Conservation (phyloP, 129 eudicot genomes). For the Helianthus annuus region HanXRQr2.0-SUNRISE NC_035438.2:6061485-6061984, state of each 20-base stretch:
- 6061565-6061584: slow-evolving; percentile 23
- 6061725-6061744: slow-evolving; percentile 2
- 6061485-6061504: neutral
- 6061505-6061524: slow-evolving; percentile 17
- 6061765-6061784: slow-evolving; percentile 19
- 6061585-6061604: slow-evolving; percentile 19
- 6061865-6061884: slow-evolving; percentile 18
- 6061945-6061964: slow-evolving; percentile 19
- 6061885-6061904: neutral
- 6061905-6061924: neutral
- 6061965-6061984: no score
- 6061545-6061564: slow-evolving; percentile 3
- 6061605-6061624: slow-evolving; percentile 23
- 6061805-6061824: slow-evolving; percentile 28
- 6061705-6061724: slow-evolving; percentile 8
- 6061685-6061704: slow-evolving; percentile 23
- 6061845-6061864: slow-evolving; percentile 19
- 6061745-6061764: slow-evolving; percentile 25
- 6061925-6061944: slow-evolving; percentile 1
- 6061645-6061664: slow-evolving; percentile 39
- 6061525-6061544: slow-evolving; percentile 23
- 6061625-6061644: slow-evolving; percentile 38
- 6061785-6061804: neutral
- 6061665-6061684: slow-evolving; percentile 33
- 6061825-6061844: slow-evolving; percentile 11